Evolutionary conservation across 2,329 filamentous ascomycete genomes (phyloP), one percentile per base, ranked within the genome.

Genomic region (Ophiostoma piceae): DNA sequence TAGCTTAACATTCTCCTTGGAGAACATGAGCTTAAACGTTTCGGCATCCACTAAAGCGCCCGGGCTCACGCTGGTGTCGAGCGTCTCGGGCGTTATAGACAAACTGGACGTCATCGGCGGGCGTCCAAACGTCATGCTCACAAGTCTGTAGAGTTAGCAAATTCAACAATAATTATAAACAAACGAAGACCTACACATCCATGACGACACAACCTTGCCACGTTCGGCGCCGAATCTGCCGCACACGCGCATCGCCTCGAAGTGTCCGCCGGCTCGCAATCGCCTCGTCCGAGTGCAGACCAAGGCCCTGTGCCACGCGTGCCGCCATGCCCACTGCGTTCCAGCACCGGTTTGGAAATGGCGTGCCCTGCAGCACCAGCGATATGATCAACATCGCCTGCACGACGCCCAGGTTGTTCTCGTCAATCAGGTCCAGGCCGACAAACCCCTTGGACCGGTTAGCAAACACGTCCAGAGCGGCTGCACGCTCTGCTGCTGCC

Each of bases 321-420:
- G 78, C 80, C 0, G 81, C 81, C 5, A 82, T 67, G 0, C 81
- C 81, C 4, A 81, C 77, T 0, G 78, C 74, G 66, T 81, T 80
- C 80, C 81, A 83, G 71, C 80, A 82, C 9, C 79, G 75, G 29
- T 76, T 77, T 0, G 80, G 77, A 68, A 79, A 80, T 0, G 78
- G 77, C 0, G 81, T 81, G 62, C 79, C 78, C 64, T 82, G 80
- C 2, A 82, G 74, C 26, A 78, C 76, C 0, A 82, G 73, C 0
- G 79, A 76, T 16, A 80, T 74, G 0, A 82, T 71, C 4, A 83
- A 73, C 8, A 83, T 73, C 0, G 71, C 54, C 41, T 72, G 71
- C n/a, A 72, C 69, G 12, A 72, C 71, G 16, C 67, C 69, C 26
- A 72, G 77, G 74, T 69, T 83, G 81, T 3, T 82, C 79, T 74